Conservation (phyloP, 331 rosid genomes). For the Saraca asoca region DNA sequence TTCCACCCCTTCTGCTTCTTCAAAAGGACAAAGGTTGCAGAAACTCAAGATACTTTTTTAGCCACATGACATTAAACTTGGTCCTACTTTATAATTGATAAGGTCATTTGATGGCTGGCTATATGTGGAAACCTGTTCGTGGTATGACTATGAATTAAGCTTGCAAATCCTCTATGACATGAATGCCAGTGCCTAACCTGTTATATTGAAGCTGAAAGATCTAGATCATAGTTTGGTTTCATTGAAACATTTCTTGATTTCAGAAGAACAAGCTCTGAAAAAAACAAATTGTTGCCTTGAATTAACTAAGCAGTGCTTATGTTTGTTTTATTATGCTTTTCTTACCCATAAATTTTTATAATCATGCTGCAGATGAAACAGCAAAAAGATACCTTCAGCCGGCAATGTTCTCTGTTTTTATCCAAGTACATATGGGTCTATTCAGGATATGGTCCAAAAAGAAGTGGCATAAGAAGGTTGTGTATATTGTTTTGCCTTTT, state of each 20-base stretch:
- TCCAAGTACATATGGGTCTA: constrained; percentile 71
- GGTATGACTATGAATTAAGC: not conserved
- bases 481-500: constrained; percentile 6
- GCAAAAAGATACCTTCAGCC: constrained; percentile 67
- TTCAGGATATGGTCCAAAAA: constrained; percentile 74
- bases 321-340: constrained; percentile 12
- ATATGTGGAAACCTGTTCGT: not conserved
- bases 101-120: not conserved
- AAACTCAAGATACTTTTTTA: constrained; percentile 7
- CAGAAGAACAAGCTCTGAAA: not conserved
- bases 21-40: constrained; percentile 17
- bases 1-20: constrained; percentile 21
- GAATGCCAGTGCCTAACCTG: constrained; percentile 5
- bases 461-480: constrained; percentile 80
- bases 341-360: constrained; percentile 34
- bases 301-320: constrained; percentile 20
- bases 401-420: constrained; percentile 71
- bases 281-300: not conserved
- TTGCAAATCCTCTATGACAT: constrained; percentile 5
- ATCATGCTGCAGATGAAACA: constrained; percentile 67
- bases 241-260: not conserved
- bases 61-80: not conserved
- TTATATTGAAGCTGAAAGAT: constrained; percentile 12
- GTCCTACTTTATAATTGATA: not conserved
- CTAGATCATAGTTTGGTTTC: constrained; percentile 10